Evolutionary conservation across 1,139 yeast species (phyloP), one percentile per base, ranked within the genome.

Genomic region (Ogataea hybrid): DNA sequence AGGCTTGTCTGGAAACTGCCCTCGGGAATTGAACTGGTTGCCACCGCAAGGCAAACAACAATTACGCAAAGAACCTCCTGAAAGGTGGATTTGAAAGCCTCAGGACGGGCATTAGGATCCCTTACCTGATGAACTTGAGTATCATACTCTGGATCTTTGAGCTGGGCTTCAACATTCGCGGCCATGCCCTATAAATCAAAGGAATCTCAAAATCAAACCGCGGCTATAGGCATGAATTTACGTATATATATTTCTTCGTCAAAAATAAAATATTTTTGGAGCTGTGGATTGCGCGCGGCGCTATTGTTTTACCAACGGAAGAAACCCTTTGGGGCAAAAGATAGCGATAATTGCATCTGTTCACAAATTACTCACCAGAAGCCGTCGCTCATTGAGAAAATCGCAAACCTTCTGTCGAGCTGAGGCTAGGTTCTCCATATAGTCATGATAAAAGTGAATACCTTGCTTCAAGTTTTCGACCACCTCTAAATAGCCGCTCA

Each of bases 391-490:
- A 30, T 68, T 66, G n/a, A 84, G 73, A 58, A 68, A 83, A 14
- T 68, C 69, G 35, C 77, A 81, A 51, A 85, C 74, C 30, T 73
- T 79, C 6, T 62, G 61, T 17, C 74, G 62, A 12, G 82, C 67
- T 27, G 68, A 66, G 2, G 79, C 72, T 12, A 58, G 32, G 45
- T 78, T 77, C 2, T 63, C 65, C 23, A 76, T 65, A 46, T 87
- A 76, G 42, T 81, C 84, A 38, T 71, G 71, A 63, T 89, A 89
- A 58, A 88, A 89, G 43, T 72, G 71, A 0, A 77, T 58, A 0
- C 95, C 97, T 52, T 84, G 86, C 29, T 74, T 73, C 30, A 88
- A 60, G 54, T 86, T 84, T 14, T 71, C 65, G 16, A 73, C 61
- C 6, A 87, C 66, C 52, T 81, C 88, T 32, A 69, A 59, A 54